Evolutionary conservation across 2,329 filamentous ascomycete species (phyloP).

Genomic region (Stemphylium lycopersici): DNA sequence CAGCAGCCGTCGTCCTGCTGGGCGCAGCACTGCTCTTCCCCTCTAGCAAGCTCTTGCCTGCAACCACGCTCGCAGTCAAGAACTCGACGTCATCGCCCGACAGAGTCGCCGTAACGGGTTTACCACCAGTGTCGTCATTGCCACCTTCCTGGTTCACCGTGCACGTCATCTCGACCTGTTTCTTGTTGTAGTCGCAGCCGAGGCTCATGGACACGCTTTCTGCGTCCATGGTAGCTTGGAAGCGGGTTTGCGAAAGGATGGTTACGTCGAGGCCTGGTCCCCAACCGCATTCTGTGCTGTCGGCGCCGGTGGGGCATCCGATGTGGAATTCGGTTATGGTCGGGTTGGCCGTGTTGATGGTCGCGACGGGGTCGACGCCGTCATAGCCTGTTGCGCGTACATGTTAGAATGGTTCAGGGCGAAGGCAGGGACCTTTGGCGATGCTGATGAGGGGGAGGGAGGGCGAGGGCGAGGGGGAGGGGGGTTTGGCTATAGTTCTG

Average conservation of each 20-base stretch:
- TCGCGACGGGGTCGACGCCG: slow-evolving; percentile 30
- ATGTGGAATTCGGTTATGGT: slow-evolving; percentile 32
- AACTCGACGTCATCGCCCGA: slow-evolving; percentile 27
- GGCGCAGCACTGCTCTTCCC: slow-evolving; percentile 6
- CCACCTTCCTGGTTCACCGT: slow-evolving; percentile 28
- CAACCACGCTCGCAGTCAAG: slow-evolving; percentile 29
- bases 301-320: slow-evolving; percentile 28
- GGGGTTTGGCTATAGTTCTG: not conserved
- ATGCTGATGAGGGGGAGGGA: no score
- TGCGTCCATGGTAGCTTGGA: slow-evolving; percentile 26
- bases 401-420: not conserved
- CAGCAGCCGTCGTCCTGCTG: slow-evolving; percentile 11
- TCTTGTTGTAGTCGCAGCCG: slow-evolving; percentile 33
- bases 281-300: slow-evolving; percentile 33
- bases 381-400: slow-evolving; percentile 17
- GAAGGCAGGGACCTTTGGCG: not conserved
- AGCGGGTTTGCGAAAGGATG: slow-evolving; percentile 29
- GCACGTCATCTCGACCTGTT: slow-evolving; percentile 32
- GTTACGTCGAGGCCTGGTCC: slow-evolving; percentile 26
- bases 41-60: slow-evolving; percentile 30
- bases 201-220: slow-evolving; percentile 30
- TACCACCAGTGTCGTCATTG: slow-evolving; percentile 14
- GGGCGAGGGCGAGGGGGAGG: no score
- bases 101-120: slow-evolving; percentile 22
- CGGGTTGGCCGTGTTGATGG: slow-evolving; percentile 26